phyloP scores from a whole-genome alignment of 176 grass and related monocot genomes.

The Paspalum vaginatum region DNA sequence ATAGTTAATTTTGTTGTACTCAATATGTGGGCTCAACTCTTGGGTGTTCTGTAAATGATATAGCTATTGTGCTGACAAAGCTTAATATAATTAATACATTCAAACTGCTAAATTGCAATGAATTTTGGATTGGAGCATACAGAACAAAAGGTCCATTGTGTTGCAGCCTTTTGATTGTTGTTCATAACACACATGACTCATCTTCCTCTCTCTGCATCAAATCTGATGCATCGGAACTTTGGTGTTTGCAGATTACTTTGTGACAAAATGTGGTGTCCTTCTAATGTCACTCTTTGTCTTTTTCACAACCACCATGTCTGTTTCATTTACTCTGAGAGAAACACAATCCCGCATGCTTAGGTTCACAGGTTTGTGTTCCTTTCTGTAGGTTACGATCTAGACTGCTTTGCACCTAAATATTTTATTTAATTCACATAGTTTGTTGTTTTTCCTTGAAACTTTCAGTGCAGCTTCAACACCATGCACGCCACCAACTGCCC shows the following conservation, averaged over 20 bases:
- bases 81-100: not conserved
- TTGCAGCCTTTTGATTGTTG: not conserved
- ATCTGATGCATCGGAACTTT: constrained; percentile 41
- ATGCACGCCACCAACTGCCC: constrained; percentile 91
- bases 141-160: constrained; percentile 12
- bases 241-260: constrained; percentile 85
- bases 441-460: constrained; percentile 44
- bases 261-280: constrained; percentile 95
- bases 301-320: constrained; percentile 99
- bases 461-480: constrained; percentile 99
- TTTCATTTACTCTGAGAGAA: constrained; percentile 99
- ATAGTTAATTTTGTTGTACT: constrained; percentile 34
- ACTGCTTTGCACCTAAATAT: constrained; percentile 22
- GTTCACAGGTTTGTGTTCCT: constrained; percentile 84
- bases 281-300: constrained; percentile 99
- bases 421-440: constrained; percentile 7
- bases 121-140: constrained; percentile 28
- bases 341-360: constrained; percentile 97
- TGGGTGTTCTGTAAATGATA: not conserved
- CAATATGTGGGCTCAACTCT: constrained; percentile 1
- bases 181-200: constrained; percentile 23
- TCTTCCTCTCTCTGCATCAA: constrained; percentile 37
- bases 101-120: not conserved
- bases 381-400: constrained; percentile 18
- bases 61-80: not conserved